Evolutionary conservation across 2,329 filamentous ascomycete genomes (phyloP), one percentile per base, ranked within the genome.

Genomic region (Nannizziopsis arthrosporioides): DNA sequence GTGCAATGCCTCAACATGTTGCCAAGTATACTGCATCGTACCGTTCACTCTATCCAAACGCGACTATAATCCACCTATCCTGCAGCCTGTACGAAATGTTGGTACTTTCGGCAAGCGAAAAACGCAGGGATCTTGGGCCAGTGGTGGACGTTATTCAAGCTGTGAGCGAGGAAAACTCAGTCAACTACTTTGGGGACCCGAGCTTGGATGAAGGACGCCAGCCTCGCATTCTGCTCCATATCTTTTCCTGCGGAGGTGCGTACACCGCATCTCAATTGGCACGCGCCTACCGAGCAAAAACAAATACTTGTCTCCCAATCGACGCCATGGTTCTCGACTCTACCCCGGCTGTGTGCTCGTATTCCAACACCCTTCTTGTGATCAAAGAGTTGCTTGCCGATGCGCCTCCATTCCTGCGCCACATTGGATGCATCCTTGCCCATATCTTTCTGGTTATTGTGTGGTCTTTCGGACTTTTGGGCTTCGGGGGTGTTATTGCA

Each of bases 141-240:
- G 43, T 45, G 9, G 43, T 27, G 6, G 43, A 45, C 17, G 31
- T 45, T 12, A 38, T 45, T 35, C 43, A 45, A 31, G 43, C 43
- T 12, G 34, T 45, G 3, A 18, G 11, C 5, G 43, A 45, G n/a
- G 34, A 45, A 17, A 35, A 38, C 6, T 12, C 15, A 22, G 30
- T 9, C 17, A 34, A 45, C n/a, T 12, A 11, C 35, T 5, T 12
- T 14, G 19, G 15, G 8, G 5, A 1, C 19, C 5, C 9, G 7
- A 6, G 19, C 27, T 14, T 12, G 2, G 34, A 42, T 2, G 17
- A 12, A 31, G 22, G 17, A 8, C 12, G 35, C 6, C 19, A 31
- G 35, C 34, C 43, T 9, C 43, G 43, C 11, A 38, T 45, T 11
- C 43, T 39, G 6, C 19, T 45, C 9, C 43, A 45, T 34, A 8